These are phyloP conservation scores for Penicillium coffeae DNA, from an alignment of 495 filamentous ascomycete genomes.

Conservation along the genomic window DNA sequence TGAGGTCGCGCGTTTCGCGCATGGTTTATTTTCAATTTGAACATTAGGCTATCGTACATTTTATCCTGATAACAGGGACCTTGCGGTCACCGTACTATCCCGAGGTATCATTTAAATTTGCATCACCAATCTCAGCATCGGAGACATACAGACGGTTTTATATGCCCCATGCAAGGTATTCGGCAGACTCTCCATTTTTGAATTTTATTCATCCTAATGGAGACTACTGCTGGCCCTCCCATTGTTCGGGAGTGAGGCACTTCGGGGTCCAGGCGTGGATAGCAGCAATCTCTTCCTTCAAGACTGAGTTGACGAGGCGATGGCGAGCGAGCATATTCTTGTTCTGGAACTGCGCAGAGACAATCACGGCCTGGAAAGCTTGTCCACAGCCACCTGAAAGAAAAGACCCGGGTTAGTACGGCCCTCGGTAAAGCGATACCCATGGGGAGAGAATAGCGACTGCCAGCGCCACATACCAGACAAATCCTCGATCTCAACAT, in stretches of 20 bases:
- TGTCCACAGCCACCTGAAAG: conserved; percentile 84
- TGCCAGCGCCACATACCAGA: conserved; percentile 58
- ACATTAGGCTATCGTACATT: conserved; percentile 10
- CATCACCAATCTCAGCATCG: background rate
- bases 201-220: no score
- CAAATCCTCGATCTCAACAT: conserved; percentile 91
- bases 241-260: conserved; percentile 94
- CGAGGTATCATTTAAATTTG: conserved; percentile 7
- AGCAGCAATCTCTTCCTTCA: conserved; percentile 89
- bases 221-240: conserved; percentile 65
- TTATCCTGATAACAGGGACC: background rate
- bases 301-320: conserved; percentile 77
- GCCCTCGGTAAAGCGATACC: background rate
- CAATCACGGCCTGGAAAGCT: conserved; percentile 87
- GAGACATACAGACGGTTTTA: background rate
- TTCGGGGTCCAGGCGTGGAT: conserved; percentile 99
- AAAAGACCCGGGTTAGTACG: background rate
- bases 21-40: background rate
- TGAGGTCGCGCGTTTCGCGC: no score
- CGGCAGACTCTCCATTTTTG: no score
- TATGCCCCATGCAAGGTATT: no score
- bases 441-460: background rate
- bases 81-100: background rate
- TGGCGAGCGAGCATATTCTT: conserved; percentile 86
- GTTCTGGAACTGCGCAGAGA: conserved; percentile 80